A percentile compares a stretch with the other conserved stretches of the same genome.
Conservation (phyloP, 495 filamentous ascomycete species). For the Annulohypoxylon nitens region DNA sequence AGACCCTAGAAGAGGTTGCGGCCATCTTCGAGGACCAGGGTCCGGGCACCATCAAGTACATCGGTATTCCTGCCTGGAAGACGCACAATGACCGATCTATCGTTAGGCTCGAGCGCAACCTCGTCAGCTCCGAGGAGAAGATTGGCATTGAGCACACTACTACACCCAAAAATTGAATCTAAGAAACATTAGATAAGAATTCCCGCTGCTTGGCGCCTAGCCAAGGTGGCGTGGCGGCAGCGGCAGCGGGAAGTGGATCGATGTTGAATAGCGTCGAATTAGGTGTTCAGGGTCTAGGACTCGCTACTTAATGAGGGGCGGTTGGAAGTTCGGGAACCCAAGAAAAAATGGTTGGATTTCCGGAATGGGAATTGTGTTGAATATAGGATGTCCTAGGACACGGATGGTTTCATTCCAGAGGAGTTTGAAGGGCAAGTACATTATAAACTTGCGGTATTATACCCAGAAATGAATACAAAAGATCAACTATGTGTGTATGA, state of each 20-base stretch:
- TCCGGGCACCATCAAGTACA: slow-evolving; percentile 66
- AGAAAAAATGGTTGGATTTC: background rate
- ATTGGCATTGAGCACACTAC: slow-evolving; percentile 39
- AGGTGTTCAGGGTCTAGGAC: background rate
- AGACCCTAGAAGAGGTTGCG: slow-evolving; percentile 82
- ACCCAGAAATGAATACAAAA: slow-evolving; percentile 35
- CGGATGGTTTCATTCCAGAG: slow-evolving; percentile 18
- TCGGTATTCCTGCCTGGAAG: slow-evolving; percentile 79
- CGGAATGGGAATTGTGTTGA: slow-evolving; percentile 17
- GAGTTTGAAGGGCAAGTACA: slow-evolving; percentile 23
- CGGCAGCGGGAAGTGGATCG: slow-evolving; percentile 1
- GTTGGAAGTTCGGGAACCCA: background rate
- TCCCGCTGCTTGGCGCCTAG: background rate
- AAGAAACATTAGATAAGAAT: slow-evolving; percentile 3
- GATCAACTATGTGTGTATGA: slow-evolving; percentile 8
- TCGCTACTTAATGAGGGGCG: slow-evolving; percentile 10
- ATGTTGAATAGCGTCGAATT: background rate
- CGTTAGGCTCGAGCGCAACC: slow-evolving; percentile 52
- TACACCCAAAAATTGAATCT: slow-evolving; percentile 15
- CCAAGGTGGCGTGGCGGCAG: background rate
- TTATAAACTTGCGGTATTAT: slow-evolving; percentile 29
- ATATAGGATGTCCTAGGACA: slow-evolving; percentile 19
- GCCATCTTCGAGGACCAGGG: slow-evolving; percentile 71
- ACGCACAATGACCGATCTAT: slow-evolving; percentile 60
- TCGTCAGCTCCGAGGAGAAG: slow-evolving; percentile 53